phyloP scores from a whole-genome alignment of 345 rosid species.

The Microcos paniculata region DNA sequence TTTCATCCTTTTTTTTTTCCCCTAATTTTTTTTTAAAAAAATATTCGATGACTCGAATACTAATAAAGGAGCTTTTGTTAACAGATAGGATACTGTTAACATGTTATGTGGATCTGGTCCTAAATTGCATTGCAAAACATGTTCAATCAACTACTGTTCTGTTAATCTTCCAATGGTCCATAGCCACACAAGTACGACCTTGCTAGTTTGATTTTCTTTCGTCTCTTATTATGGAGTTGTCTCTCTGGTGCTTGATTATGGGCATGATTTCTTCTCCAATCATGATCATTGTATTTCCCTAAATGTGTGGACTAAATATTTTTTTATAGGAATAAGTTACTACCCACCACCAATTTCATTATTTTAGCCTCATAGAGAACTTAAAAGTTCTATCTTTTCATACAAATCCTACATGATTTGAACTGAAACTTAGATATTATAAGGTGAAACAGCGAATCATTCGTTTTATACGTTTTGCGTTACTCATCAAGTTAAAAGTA shows the following conservation, averaged over 20 bases:
- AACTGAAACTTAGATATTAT: not conserved
- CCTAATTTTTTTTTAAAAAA: too few relatives aligned
- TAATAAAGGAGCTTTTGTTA: too few relatives aligned
- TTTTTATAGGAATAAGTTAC: too few relatives aligned
- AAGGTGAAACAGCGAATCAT: not conserved
- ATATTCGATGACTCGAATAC: not conserved
- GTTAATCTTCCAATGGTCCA: not conserved
- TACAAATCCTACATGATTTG: not conserved
- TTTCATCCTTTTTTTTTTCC: not conserved
- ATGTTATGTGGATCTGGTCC: not conserved
- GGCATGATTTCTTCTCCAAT: not conserved
- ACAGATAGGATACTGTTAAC: constrained; percentile 38
- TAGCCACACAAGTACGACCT: too few relatives aligned
- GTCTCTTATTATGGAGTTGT: not conserved
- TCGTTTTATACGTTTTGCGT: not conserved
- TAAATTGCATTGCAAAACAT: not conserved
- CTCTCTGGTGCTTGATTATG: too few relatives aligned
- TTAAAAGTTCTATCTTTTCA: not conserved
- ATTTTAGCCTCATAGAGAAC: not conserved
- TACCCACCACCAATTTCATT: too few relatives aligned
- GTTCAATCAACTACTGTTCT: not conserved
- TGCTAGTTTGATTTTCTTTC: not conserved
- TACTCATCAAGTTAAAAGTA: not conserved
- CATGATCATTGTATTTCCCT: not conserved
- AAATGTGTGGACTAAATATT: not conserved